These are phyloP conservation scores for Diaporthe amygdali DNA, from an alignment of 2,329 filamentous ascomycete species.

Conservation along the genomic window DNA sequence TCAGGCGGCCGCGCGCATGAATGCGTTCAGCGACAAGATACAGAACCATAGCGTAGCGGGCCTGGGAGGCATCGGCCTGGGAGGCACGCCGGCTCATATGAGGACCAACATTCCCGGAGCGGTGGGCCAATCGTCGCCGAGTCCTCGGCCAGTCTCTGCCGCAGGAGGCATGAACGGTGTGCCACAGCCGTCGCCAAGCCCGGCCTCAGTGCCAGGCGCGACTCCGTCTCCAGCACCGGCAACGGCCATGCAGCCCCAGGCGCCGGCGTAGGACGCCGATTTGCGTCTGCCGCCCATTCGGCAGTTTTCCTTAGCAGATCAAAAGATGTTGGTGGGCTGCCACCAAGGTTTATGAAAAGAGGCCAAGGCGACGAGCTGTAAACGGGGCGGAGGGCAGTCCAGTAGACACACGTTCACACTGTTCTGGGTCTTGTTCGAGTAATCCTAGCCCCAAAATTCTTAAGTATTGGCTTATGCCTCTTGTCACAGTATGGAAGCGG, in stretches of 20 bases:
- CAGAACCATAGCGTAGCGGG: conserved; percentile 48
- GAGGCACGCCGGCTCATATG: conserved; percentile 38
- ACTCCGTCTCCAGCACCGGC: conserved; percentile 38
- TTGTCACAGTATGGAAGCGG: conserved; percentile 4
- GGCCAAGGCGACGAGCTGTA: not conserved
- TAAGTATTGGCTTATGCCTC: conserved; percentile 2
- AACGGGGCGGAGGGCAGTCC: not conserved
- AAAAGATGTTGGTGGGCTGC: not conserved
- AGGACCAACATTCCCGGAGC: conserved; percentile 43
- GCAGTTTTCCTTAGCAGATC: not conserved
- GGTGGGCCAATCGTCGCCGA: conserved; percentile 41
- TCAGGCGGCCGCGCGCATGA: conserved; percentile 16
- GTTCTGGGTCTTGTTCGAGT: not conserved
- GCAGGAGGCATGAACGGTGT: conserved; percentile 28
- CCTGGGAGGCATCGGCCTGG: conserved; percentile 43
- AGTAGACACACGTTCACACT: not conserved
- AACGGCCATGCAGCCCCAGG: conserved; percentile 41
- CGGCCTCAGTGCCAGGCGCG: conserved; percentile 27
- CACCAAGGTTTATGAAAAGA: not conserved
- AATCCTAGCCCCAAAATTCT: not conserved
- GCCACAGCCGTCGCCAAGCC: conserved; percentile 26
- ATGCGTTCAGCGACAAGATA: conserved; percentile 28
- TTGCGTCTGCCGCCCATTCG: not conserved
- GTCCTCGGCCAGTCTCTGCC: conserved; percentile 30
- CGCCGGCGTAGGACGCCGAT: conserved; percentile 9